Base-by-base conservation (phyloP, 306 rosid species). In the Cucurbita moschata region DNA sequence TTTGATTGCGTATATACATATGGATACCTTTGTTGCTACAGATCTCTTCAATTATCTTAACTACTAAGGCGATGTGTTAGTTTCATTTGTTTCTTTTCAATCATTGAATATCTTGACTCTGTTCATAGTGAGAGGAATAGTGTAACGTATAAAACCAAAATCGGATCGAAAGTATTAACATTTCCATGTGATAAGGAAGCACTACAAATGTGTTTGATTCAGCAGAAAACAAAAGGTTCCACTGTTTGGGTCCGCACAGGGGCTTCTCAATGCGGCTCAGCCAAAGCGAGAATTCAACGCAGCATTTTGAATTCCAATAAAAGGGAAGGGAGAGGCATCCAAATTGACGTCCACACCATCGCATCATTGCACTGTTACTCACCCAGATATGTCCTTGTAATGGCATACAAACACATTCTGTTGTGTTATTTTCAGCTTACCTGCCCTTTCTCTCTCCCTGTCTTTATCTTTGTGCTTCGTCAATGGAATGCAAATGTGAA, bases 231-330 rank as follows among this genome's bases (percentile, higher is more conserved):
- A 14, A 38, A 15, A 16, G 14, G 7, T 23, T 42, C 6, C 16
- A 42, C 72, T 19, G 16, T 43, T 67, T 44, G 18, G 38, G 12
- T 46, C 40, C 7, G 42, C 56, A 13, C 40, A 44, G 55, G 55
- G 42, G 73, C 13, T 23, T 67, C 55, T 67, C 73, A 67, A 66
- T 56, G 55, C 72, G 73, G 73, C 73, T 47, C 73, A 46, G 71
- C 52, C 71, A 65, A 65, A 42, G 71, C 52, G 18, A 42, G 52
- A 64, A 42, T 42, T 64, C 71, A 40, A 37, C 2, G 38, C 49
- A n/a, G 15, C 16, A 40, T 38, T 62, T 13, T 14, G 67, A 60
- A 60, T 3, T 60, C 18, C 44, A 60, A 63, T 63, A 18, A 38
- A 64, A 64, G 30, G 39, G 39, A 60, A 60, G 19, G 43, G 19